Evolutionary conservation across 768 basidiomycete genomes (phyloP).

Genomic region (Leccinum subgranulosum): DNA sequence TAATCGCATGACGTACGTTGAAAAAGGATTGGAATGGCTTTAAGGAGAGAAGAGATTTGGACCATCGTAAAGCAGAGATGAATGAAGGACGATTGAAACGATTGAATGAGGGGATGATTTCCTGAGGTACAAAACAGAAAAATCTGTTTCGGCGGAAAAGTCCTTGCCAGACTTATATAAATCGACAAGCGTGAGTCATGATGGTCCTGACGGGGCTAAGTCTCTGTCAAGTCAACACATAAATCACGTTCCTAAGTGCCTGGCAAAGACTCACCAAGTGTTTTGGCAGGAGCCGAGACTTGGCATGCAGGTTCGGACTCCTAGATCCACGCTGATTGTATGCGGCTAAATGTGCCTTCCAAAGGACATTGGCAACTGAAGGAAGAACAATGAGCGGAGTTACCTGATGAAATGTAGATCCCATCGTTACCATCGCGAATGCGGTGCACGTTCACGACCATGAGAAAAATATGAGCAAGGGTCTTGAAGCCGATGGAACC

Average conservation of each 20-base stretch:
- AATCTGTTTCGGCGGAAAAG: background rate
- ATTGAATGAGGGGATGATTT: background rate
- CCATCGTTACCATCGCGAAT: background rate
- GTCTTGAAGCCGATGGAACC: background rate
- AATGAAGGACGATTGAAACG: background rate
- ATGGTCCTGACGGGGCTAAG: background rate
- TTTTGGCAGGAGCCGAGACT: background rate
- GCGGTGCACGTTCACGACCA: background rate
- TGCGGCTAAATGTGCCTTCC: background rate
- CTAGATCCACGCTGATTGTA: background rate
- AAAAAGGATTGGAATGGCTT: conserved; percentile 5
- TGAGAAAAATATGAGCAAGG: background rate
- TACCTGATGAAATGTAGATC: background rate
- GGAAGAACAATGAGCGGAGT: background rate
- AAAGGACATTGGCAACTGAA: background rate
- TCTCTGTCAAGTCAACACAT: background rate
- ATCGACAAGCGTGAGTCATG: background rate
- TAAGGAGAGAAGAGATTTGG: conserved; percentile 18
- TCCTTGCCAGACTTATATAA: background rate
- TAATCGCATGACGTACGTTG: conserved; percentile 7
- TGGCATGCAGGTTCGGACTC: background rate
- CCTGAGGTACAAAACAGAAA: background rate
- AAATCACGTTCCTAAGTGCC: background rate
- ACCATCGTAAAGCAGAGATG: conserved; percentile 14
- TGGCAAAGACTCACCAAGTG: background rate